phyloP scores from a whole-genome alignment of 2,329 filamentous ascomycete genomes.

The Leptographium lundbergii region DNA sequence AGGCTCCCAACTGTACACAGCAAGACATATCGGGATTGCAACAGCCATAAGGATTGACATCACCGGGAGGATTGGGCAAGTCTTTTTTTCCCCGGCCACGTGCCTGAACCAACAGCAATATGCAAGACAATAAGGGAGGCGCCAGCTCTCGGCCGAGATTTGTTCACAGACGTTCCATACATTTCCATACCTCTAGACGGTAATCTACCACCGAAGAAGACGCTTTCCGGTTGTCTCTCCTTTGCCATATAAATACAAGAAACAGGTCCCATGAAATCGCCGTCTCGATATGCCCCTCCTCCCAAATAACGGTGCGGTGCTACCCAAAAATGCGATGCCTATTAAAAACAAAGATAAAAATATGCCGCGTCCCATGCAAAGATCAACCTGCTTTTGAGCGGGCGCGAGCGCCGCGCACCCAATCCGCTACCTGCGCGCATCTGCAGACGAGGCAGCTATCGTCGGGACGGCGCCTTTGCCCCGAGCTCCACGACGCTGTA shows the following conservation, averaged over 20 bases:
- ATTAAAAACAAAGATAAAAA: not conserved
- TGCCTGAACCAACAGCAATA: too few species aligned
- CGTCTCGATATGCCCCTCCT: not conserved
- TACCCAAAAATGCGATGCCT: not conserved
- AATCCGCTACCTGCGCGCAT: not conserved
- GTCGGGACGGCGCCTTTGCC: constrained; percentile 5
- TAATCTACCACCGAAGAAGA: too few species aligned
- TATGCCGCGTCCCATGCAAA: not conserved
- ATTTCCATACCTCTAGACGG: too few species aligned
- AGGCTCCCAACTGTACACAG: too few species aligned
- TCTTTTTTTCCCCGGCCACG: too few species aligned
- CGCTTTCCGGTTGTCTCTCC: not conserved
- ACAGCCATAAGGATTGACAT: too few species aligned
- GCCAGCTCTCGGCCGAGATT: too few species aligned
- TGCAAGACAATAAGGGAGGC: too few species aligned
- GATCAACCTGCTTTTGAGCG: not conserved
- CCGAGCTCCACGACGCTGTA: constrained; percentile 44
- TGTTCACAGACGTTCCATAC: too few species aligned
- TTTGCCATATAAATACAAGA: not conserved
- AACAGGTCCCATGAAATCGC: not conserved
- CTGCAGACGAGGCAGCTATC: not conserved
- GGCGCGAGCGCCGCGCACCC: not conserved
- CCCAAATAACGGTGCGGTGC: not conserved
- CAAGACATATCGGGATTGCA: too few species aligned
- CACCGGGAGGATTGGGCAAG: too few species aligned